Evolutionary conservation across 176 grass and related monocot species (phyloP).

Genomic region (Eragrostis curvula): DNA sequence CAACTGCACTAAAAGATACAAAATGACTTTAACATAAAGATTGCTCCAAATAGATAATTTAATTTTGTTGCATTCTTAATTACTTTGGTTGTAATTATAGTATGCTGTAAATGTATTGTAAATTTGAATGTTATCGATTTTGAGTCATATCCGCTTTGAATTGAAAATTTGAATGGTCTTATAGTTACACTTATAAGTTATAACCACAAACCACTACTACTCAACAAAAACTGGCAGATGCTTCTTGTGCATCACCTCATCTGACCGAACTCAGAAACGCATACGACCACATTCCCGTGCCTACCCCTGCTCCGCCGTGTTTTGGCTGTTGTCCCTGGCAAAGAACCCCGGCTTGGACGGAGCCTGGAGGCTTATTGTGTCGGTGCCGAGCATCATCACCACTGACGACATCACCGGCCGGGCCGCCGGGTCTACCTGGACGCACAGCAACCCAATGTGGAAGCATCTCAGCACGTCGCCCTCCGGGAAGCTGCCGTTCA

Average conservation of each 20-base stretch:
- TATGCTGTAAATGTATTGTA: no score
- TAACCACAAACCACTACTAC: background rate
- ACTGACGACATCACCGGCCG: slow-evolving; percentile 51
- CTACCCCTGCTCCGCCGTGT: background rate
- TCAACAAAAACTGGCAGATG: background rate
- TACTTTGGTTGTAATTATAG: no score
- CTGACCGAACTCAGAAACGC: no score
- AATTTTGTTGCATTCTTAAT: no score
- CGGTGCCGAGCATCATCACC: slow-evolving; percentile 43
- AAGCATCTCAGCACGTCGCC: slow-evolving; percentile 41
- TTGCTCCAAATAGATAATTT: no score
- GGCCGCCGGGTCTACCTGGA: slow-evolving; percentile 32
- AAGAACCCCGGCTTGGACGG: slow-evolving; percentile 40
- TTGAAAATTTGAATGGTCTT: background rate
- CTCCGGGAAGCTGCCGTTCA: background rate
- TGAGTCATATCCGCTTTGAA: background rate
- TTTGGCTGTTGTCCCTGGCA: background rate
- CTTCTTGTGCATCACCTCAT: background rate
- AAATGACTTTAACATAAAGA: no score
- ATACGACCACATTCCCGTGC: no score
- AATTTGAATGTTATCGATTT: background rate
- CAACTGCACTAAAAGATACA: no score
- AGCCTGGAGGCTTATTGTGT: slow-evolving; percentile 20
- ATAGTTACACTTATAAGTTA: background rate
- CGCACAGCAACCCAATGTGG: slow-evolving; percentile 47